Conservation (phyloP, 1,139 yeast species). For the Geotrichum cucujoidarum region DNA sequence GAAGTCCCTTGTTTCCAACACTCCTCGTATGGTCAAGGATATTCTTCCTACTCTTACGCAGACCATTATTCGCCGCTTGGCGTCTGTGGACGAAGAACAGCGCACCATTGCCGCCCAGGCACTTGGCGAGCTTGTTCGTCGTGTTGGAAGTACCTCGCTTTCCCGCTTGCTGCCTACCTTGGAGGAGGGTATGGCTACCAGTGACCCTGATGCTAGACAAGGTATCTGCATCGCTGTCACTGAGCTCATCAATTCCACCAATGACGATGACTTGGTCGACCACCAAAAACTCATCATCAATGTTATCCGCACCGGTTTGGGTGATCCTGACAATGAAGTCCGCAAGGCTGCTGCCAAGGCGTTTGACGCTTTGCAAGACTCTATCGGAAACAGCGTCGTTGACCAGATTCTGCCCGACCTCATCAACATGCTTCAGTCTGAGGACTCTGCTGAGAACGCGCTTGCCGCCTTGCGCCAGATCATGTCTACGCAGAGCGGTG, state of each 20-base stretch:
- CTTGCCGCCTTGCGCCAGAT: conserved; percentile 85
- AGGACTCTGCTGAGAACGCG: conserved; percentile 61
- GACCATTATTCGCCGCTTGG: conserved; percentile 75
- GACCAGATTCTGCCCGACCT: conserved; percentile 86
- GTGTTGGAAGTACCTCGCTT: conserved; percentile 89
- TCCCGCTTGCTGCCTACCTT: conserved; percentile 81
- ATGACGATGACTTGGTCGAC: conserved; percentile 54
- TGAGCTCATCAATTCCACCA: conserved; percentile 76
- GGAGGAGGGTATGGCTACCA: conserved; percentile 54
- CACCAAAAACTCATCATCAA: conserved; percentile 67
- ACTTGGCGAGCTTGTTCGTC: conserved; percentile 88
- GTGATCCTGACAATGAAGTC: conserved; percentile 67
- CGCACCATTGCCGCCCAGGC: conserved; percentile 90
- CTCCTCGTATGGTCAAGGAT: conserved; percentile 94
- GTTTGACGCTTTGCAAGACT: conserved; percentile 78
- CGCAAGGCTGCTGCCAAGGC: conserved; percentile 90
- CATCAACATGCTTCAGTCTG: conserved; percentile 60
- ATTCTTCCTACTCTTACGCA: conserved; percentile 79
- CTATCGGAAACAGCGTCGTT: conserved; percentile 77
- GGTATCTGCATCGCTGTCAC: conserved; percentile 94
- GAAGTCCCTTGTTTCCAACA: conserved; percentile 93
- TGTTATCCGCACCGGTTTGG: conserved; percentile 73
- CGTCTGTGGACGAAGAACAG: conserved; percentile 71
- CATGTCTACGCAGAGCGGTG: conserved; percentile 85
- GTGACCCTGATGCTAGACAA: conserved; percentile 79